A percentile compares a stretch with the other conserved stretches of the same genome.
Conservation (phyloP, 106 monocot species). For the Apostasia shenzhenica region DNA sequence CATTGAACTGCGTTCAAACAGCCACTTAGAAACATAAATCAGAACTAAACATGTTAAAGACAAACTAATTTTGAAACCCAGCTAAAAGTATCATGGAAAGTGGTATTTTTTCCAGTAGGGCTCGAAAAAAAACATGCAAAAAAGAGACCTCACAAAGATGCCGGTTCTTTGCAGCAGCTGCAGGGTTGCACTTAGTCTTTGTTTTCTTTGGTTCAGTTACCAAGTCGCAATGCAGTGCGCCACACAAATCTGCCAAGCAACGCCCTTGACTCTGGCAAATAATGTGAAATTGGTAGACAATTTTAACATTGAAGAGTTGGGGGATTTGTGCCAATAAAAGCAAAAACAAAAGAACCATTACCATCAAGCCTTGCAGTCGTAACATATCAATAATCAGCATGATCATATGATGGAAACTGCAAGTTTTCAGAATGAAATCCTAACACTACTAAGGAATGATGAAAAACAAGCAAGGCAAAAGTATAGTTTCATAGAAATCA, state of each 20-base stretch:
- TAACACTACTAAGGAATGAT: neutral
- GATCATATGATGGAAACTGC: too few relatives aligned
- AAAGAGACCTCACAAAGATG: conserved; percentile 85
- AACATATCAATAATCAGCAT: too few relatives aligned
- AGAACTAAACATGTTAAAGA: too few relatives aligned
- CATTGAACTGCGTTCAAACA: too few relatives aligned
- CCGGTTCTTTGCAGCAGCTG: conserved; percentile 80
- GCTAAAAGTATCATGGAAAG: too few relatives aligned
- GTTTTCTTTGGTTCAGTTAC: conserved; percentile 63
- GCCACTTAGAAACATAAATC: too few relatives aligned
- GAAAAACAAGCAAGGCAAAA: neutral
- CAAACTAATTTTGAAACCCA: too few relatives aligned
- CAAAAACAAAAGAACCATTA: neutral
- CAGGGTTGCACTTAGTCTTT: conserved; percentile 87
- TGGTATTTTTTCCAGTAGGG: too few relatives aligned
- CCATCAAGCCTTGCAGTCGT: too few relatives aligned
- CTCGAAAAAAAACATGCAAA: too few relatives aligned
- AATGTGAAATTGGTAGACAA: conserved; percentile 1
- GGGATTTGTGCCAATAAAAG: neutral
- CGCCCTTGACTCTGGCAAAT: conserved; percentile 61
- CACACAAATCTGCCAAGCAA: conserved; percentile 95
- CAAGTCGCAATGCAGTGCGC: conserved; percentile 84
- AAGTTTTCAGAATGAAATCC: too few relatives aligned
- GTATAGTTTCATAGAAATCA: neutral
- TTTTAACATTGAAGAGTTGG: neutral